Percentiles rank a stretch among this genome's conserved stretches.
Conservation (phyloP, 768 basidiomycete species). For the Termitomyces sp. region DNA sequence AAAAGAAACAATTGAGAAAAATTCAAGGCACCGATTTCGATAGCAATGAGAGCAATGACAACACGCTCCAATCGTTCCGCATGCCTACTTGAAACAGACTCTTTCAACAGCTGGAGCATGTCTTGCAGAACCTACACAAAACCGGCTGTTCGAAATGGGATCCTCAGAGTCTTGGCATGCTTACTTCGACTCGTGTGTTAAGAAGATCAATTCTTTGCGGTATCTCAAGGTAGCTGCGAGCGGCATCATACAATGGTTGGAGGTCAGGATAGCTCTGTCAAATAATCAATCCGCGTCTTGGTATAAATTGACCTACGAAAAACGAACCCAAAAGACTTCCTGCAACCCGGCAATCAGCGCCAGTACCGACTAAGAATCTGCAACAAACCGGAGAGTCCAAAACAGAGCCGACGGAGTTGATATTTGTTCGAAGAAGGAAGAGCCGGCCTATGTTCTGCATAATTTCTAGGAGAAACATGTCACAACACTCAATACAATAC, state of each 20-base stretch:
- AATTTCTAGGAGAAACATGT: slow-evolving; percentile 53
- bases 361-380: neutral
- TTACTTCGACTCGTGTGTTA: slow-evolving; percentile 88
- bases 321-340: slow-evolving; percentile 91
- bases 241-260: slow-evolving; percentile 91
- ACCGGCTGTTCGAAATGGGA: neutral
- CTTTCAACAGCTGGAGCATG: slow-evolving; percentile 93
- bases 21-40: slow-evolving; percentile 66
- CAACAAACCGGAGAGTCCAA: slow-evolving; percentile 77
- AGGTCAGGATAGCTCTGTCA: slow-evolving; percentile 86
- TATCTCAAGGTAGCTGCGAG: slow-evolving; percentile 91
- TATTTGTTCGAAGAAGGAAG: slow-evolving; percentile 90
- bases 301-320: neutral
- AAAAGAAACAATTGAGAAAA: neutral
- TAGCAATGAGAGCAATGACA: slow-evolving; percentile 84
- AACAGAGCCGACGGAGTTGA: slow-evolving; percentile 95
- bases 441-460: slow-evolving; percentile 97
- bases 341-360: slow-evolving; percentile 20
- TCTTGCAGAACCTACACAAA: slow-evolving; percentile 80
- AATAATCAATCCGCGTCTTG: neutral
- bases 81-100: slow-evolving; percentile 87
- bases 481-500: slow-evolving; percentile 2
- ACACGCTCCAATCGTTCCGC: slow-evolving; percentile 91
- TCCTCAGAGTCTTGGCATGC: slow-evolving; percentile 12
- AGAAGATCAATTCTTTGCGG: slow-evolving; percentile 89